Percentiles rank a stretch among this genome's conserved stretches.
Evolutionary conservation across 2,329 filamentous ascomycete species (phyloP).

Genomic region (Neobulgaria alba): DNA sequence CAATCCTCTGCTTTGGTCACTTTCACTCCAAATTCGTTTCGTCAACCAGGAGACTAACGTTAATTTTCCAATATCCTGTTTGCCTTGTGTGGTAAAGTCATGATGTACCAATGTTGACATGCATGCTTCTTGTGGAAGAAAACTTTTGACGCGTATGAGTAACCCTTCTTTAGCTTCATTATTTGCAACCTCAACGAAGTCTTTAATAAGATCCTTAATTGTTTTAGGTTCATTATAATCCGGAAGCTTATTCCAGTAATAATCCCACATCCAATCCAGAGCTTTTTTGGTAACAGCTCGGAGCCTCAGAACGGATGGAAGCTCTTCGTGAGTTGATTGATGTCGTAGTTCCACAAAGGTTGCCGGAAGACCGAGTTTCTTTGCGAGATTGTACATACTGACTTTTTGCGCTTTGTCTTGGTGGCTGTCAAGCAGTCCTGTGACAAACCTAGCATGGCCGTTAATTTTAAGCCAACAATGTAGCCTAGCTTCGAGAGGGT

Average conservation of each 20-base stretch:
- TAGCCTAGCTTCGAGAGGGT: too few species aligned
- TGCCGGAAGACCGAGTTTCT: constrained; percentile 59
- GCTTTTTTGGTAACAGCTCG: constrained; percentile 61
- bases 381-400: constrained; percentile 66
- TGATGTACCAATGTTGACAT: too few species aligned
- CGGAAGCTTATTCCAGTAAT: constrained; percentile 63
- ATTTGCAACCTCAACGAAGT: constrained; percentile 15
- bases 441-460: constrained; percentile 77
- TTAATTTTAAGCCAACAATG: too few species aligned
- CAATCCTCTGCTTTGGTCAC: too few species aligned
- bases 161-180: constrained; percentile 11
- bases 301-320: constrained; percentile 68
- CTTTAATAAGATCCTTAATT: constrained; percentile 16
- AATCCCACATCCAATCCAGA: constrained; percentile 78
- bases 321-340: constrained; percentile 81
- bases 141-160: too few species aligned
- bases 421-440: constrained; percentile 67
- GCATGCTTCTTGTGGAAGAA: too few species aligned
- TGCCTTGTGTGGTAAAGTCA: neutral
- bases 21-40: too few species aligned
- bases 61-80: neutral
- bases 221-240: constrained; percentile 12
- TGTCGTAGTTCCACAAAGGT: constrained; percentile 85
- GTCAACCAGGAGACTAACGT: too few species aligned
- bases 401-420: constrained; percentile 58